Conservation (phyloP, 2,329 filamentous ascomycete species). For the Coniochaeta sp. region DNA sequence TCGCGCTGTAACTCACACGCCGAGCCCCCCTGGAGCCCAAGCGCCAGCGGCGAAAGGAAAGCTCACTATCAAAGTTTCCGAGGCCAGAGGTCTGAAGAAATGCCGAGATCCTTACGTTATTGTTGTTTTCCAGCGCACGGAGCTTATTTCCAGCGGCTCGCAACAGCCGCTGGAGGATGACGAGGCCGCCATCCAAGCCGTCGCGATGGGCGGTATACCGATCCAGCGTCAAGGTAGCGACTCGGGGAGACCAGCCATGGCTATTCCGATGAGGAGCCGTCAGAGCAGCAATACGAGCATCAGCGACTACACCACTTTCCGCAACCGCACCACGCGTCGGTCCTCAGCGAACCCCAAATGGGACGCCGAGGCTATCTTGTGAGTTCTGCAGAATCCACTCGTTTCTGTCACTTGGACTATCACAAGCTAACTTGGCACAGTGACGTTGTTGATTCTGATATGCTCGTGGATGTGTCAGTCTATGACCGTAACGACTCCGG, state of each 20-base stretch:
- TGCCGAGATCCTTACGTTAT: slow-evolving; percentile 91
- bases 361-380: slow-evolving; percentile 96
- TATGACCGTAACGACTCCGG: slow-evolving; percentile 76
- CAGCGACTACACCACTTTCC: slow-evolving; percentile 54
- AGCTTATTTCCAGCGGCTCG: slow-evolving; percentile 87
- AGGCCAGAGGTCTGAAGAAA: slow-evolving; percentile 74
- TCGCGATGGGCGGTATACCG: slow-evolving; percentile 42
- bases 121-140: slow-evolving; percentile 92
- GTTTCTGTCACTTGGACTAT: neutral
- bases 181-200: slow-evolving; percentile 23
- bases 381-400: slow-evolving; percentile 31
- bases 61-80: slow-evolving; percentile 79
- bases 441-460: slow-evolving; percentile 88
- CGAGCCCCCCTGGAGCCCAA: slow-evolving; percentile 47
- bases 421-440: slow-evolving; percentile 34
- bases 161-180: slow-evolving; percentile 56
- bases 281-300: slow-evolving; percentile 94
- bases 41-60: slow-evolving; percentile 75
- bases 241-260: slow-evolving; percentile 73
- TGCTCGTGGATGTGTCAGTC: slow-evolving; percentile 85
- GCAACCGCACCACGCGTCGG: slow-evolving; percentile 48
- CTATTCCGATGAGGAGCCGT: slow-evolving; percentile 92
- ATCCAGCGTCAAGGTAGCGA: slow-evolving; percentile 69
- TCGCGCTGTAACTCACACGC: slow-evolving; percentile 46
- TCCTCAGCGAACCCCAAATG: slow-evolving; percentile 80